Conservation (phyloP, 805 yeast species). For the Suhomyces kilbournensis region DNA sequence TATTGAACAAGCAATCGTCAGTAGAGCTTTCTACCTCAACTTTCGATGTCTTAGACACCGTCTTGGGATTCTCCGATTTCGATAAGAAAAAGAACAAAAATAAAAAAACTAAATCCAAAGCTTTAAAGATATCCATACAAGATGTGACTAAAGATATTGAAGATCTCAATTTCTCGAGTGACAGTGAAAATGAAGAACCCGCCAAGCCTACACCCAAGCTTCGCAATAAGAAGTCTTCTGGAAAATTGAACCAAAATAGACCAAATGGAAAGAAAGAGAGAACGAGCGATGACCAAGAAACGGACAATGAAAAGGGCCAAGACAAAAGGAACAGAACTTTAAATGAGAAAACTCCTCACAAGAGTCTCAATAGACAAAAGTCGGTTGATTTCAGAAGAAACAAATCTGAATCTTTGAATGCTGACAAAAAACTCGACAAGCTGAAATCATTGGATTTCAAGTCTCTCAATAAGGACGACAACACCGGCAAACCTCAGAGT, state of each 20-base stretch:
- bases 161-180: constrained; percentile 25
- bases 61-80: background rate
- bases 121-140: constrained; percentile 12
- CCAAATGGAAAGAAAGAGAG: background rate
- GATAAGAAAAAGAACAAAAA: constrained; percentile 3
- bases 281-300: constrained; percentile 1
- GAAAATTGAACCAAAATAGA: constrained; percentile 1
- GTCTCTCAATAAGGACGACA: constrained; percentile 1
- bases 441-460: constrained; percentile 12
- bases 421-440: constrained; percentile 8
- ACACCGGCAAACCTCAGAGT: background rate
- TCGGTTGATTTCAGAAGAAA: constrained; percentile 10
- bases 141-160: constrained; percentile 29
- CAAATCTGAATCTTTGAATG: constrained; percentile 7
- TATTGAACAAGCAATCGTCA: constrained; percentile 16
- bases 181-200: constrained; percentile 15
- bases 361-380: constrained; percentile 5
- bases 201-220: background rate
- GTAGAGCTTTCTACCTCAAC: background rate
- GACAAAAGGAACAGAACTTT: background rate
- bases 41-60: background rate
- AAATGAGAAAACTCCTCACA: background rate
- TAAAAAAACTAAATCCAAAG: constrained; percentile 1
- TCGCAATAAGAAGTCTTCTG: constrained; percentile 4
- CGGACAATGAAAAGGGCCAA: background rate